Conservation (phyloP, 805 yeast species). For the Candida jianshihensis region DNA sequence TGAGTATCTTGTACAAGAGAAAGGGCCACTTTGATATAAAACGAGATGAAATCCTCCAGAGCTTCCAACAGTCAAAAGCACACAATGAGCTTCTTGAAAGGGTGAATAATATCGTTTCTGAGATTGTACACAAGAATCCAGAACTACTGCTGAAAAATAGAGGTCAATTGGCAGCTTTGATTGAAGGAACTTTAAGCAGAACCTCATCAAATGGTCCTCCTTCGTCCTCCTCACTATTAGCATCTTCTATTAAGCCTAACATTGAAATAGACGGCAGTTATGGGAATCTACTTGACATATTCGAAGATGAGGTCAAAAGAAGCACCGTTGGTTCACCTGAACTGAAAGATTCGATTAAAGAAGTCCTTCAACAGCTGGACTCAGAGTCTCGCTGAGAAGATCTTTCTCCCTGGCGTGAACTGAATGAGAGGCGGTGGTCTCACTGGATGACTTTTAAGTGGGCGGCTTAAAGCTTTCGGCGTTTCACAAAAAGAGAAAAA, state of each 20-base stretch:
- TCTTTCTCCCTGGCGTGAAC: background rate
- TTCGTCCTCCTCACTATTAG: background rate
- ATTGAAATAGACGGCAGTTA: constrained; percentile 2
- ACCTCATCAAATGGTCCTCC: background rate
- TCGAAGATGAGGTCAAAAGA: constrained; percentile 15
- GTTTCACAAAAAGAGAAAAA: too few relatives aligned
- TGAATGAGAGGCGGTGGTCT: background rate
- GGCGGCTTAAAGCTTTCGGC: background rate
- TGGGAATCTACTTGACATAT: constrained; percentile 10
- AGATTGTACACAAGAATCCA: constrained; percentile 15
- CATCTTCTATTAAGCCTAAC: background rate
- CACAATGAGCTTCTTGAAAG: constrained; percentile 9
- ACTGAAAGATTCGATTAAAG: constrained; percentile 6
- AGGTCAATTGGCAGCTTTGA: constrained; percentile 19
- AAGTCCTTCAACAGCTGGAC: constrained; percentile 5
- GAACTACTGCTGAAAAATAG: constrained; percentile 16
- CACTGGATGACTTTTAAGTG: background rate
- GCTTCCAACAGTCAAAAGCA: constrained; percentile 13
- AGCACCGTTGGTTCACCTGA: constrained; percentile 10
- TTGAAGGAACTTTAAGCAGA: constrained; percentile 15
- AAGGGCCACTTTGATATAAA: constrained; percentile 16
- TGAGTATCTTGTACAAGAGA: constrained; percentile 14
- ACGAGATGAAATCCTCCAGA: constrained; percentile 9
- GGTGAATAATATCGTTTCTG: constrained; percentile 10
- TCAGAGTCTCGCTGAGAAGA: too few relatives aligned